These are phyloP conservation scores for Waltergamsia citrina DNA, from an alignment of 2,329 filamentous ascomycete species.

Conservation along the genomic window DNA sequence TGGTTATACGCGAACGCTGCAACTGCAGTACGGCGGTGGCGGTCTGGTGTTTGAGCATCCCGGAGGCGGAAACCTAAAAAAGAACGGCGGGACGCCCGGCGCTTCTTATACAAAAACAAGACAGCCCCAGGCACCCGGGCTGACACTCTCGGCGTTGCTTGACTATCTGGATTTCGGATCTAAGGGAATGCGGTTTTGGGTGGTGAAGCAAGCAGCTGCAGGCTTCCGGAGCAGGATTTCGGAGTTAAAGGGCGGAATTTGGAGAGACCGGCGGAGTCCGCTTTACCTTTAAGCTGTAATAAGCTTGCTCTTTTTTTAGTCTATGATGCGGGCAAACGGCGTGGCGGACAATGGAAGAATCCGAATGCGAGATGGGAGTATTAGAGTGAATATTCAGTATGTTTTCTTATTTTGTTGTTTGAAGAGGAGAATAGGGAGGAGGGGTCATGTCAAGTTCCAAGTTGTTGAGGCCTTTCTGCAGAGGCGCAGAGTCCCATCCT, in stretches of 20 bases:
- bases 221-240: neutral
- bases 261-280: neutral
- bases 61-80: conserved; percentile 10
- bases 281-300: too few species aligned
- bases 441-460: too few species aligned
- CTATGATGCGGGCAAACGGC: too few species aligned
- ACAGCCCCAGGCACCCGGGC: neutral
- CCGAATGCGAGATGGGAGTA: too few species aligned
- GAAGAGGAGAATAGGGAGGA: too few species aligned
- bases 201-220: neutral
- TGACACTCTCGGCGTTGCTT: neutral
- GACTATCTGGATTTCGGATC: too few species aligned
- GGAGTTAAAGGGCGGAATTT: conserved; percentile 2
- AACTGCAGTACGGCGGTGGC: conserved; percentile 28
- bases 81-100: neutral
- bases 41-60: conserved; percentile 35
- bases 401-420: too few species aligned
- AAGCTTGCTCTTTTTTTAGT: too few species aligned
- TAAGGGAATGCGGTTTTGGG: neutral
- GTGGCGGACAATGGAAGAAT: too few species aligned
- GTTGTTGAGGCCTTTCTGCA: too few species aligned
- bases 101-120: conserved; percentile 1
- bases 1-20: conserved; percentile 31
- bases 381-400: too few species aligned
- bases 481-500: too few species aligned